Conservation (phyloP, 1,284 basidiomycete genomes). For the Wallemia ichthyophaga region DNA sequence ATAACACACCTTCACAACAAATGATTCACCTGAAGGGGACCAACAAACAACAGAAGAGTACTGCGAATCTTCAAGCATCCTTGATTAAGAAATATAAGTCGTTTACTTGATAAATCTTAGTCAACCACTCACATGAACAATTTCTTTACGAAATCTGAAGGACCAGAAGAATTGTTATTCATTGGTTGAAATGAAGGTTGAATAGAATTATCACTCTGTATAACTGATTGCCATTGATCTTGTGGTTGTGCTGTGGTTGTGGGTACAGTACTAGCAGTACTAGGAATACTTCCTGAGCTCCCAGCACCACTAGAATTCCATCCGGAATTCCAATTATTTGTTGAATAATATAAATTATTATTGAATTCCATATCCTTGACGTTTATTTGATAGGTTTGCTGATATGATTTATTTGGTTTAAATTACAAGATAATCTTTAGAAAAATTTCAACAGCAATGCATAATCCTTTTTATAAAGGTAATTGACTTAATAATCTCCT, state of each 20-base stretch:
- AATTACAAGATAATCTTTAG: neutral
- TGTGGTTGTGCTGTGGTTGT: too few relatives aligned
- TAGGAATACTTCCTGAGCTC: too few relatives aligned
- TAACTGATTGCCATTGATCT: too few relatives aligned
- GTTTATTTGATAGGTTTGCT: too few relatives aligned
- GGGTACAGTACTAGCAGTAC: too few relatives aligned
- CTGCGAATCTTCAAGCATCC: conserved; percentile 57
- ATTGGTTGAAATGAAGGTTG: too few relatives aligned
- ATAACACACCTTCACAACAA: conserved; percentile 47
- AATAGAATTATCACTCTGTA: too few relatives aligned
- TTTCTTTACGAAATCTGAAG: conserved; percentile 69
- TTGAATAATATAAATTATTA: too few relatives aligned
- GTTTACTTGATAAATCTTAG: conserved; percentile 1
- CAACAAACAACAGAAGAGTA: conserved; percentile 54
- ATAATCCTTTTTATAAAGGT: neutral
- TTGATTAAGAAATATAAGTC: too few relatives aligned
- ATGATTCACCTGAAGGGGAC: conserved; percentile 59
- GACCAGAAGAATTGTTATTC: neutral
- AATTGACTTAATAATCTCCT: neutral
- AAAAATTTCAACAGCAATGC: neutral
- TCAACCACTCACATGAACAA: conserved; percentile 40
- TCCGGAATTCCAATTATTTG: too few relatives aligned
- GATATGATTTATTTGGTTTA: neutral
- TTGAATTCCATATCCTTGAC: too few relatives aligned
- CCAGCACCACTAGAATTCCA: too few relatives aligned